These are phyloP conservation scores for Malus asiatica DNA, from an alignment of 306 rosid species.

Conservation along the genomic window DNA sequence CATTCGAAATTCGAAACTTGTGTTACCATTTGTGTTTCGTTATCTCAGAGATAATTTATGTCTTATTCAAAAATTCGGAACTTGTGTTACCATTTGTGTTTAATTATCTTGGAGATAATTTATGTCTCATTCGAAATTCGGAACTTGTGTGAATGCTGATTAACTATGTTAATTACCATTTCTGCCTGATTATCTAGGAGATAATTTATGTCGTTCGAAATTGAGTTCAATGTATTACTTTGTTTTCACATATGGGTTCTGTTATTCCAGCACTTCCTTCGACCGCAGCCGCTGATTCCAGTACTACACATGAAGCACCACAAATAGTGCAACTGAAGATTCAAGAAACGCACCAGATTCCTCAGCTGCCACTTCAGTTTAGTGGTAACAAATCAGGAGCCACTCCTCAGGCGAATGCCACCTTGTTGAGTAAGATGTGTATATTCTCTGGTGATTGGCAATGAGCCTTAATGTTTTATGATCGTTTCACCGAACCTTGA, in stretches of 20 bases:
- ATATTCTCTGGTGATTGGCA: not conserved
- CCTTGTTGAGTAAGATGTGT: not conserved
- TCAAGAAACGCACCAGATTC: conserved; percentile 21
- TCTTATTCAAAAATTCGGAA: too few relatives aligned
- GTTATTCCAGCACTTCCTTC: conserved; percentile 27
- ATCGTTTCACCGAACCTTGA: not conserved
- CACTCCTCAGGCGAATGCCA: not conserved
- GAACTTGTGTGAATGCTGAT: not conserved
- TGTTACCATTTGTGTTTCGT: too few relatives aligned
- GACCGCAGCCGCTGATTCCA: conserved; percentile 8
- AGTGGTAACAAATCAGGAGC: not conserved
- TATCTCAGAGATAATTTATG: too few relatives aligned
- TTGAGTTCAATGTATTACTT: not conserved
- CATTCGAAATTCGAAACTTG: too few relatives aligned
- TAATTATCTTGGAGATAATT: too few relatives aligned
- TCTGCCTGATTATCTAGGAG: too few relatives aligned
- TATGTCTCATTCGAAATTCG: too few relatives aligned
- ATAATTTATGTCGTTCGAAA: not conserved
- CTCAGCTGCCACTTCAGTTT: conserved; percentile 7
- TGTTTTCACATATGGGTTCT: not conserved
- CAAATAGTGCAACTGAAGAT: conserved; percentile 12
- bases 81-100: too few relatives aligned
- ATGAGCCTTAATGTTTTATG: not conserved
- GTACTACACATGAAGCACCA: not conserved
- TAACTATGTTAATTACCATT: not conserved